These are phyloP conservation scores for Ganoderma sinense DNA, from an alignment of 1,284 basidiomycete species.

Conservation along the genomic window DNA sequence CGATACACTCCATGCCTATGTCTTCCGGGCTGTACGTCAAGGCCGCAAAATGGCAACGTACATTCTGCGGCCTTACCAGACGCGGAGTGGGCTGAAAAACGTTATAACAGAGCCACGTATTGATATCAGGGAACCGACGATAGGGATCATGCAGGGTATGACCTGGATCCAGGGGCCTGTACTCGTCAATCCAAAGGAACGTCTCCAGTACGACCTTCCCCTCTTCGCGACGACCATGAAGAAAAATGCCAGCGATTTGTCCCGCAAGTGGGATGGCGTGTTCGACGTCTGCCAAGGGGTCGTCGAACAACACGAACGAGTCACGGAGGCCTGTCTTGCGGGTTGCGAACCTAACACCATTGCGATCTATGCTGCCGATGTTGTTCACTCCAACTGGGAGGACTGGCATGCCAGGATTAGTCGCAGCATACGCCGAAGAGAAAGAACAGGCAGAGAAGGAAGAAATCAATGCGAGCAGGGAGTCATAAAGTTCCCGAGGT, in stretches of 20 bases:
- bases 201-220: background rate
- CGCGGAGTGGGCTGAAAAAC: background rate
- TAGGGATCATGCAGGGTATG: constrained; percentile 9
- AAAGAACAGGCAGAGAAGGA: no score
- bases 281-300: background rate
- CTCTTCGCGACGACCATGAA: background rate
- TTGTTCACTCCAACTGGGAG: no score
- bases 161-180: background rate
- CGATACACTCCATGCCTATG: constrained; percentile 16
- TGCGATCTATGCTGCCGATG: background rate
- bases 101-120: constrained; percentile 14
- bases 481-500: no score
- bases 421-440: no score
- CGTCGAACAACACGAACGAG: constrained; percentile 11
- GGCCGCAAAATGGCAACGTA: constrained; percentile 18
- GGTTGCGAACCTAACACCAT: background rate
- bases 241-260: constrained; percentile 12
- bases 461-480: no score
- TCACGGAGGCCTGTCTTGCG: background rate
- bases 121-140: background rate
- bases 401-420: no score
- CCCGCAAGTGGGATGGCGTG: background rate
- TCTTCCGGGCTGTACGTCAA: constrained; percentile 6
- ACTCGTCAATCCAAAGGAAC: constrained; percentile 6
- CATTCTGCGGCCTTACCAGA: background rate